These are phyloP conservation scores for Colletotrichum melonis DNA, from an alignment of 2,329 filamentous ascomycete species.

Conservation along the genomic window DNA sequence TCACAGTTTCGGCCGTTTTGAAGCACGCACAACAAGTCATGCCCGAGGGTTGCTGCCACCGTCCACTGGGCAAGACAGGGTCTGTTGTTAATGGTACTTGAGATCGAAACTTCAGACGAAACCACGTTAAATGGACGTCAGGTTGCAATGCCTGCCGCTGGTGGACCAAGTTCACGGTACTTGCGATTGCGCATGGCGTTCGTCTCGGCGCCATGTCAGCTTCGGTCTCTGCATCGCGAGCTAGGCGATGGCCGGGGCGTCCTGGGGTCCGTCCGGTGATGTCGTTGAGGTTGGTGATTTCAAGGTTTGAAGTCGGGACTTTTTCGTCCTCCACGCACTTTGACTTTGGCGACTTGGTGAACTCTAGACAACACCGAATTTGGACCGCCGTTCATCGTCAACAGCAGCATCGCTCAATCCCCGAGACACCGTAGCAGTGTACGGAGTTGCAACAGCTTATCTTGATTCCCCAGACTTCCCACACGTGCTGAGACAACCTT, in stretches of 20 bases:
- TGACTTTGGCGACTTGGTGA: not conserved
- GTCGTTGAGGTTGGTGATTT: not conserved
- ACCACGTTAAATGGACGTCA: slow-evolving; percentile 19
- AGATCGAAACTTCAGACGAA: slow-evolving; percentile 31
- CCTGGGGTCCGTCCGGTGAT: not conserved
- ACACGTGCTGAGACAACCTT: slow-evolving; percentile 36
- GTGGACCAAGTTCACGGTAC: slow-evolving; percentile 21
- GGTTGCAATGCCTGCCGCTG: slow-evolving; percentile 4
- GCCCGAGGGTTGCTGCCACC: not conserved
- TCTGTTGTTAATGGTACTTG: slow-evolving; percentile 6
- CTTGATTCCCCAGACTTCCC: slow-evolving; percentile 31
- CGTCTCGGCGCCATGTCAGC: slow-evolving; percentile 13
- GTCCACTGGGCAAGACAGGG: not conserved
- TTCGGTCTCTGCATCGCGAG: not conserved
- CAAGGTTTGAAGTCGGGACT: not conserved
- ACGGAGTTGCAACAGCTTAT: slow-evolving; percentile 1
- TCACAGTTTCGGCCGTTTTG: slow-evolving; percentile 26
- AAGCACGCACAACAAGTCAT: slow-evolving; percentile 26
- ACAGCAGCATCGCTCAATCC: not conserved
- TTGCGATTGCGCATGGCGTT: slow-evolving; percentile 6
- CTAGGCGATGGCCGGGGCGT: not conserved
- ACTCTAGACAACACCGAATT: slow-evolving; percentile 1
- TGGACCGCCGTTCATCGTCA: slow-evolving; percentile 2
- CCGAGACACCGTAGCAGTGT: slow-evolving; percentile 9
- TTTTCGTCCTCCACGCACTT: not conserved